Percentiles rank a stretch among this genome's conserved stretches.
Conservation (phyloP, 2,329 filamentous ascomycete species). For the Volutella citrinella region DNA sequence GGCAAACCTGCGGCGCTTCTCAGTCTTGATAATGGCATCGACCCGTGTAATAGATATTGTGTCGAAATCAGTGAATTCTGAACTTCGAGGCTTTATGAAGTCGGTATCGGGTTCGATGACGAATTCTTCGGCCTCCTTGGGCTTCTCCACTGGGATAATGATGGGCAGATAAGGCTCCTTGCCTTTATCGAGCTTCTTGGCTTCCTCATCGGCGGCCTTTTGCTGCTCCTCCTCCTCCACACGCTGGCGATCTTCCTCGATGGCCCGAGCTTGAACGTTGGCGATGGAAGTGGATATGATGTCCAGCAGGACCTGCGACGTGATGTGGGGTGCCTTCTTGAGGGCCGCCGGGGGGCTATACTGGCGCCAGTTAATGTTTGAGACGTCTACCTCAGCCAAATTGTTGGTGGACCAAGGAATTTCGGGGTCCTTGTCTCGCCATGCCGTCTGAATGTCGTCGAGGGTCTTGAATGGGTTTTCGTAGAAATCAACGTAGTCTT, state of each 20-base stretch:
- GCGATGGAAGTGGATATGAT: conserved; percentile 44
- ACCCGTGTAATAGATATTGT: conserved; percentile 9
- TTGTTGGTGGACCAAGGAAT: conserved; percentile 20
- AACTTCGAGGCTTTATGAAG: conserved; percentile 1
- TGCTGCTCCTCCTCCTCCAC: conserved; percentile 27
- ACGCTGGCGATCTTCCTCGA: conserved; percentile 26
- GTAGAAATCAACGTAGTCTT: conserved; percentile 28
- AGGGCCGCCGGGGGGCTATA: conserved; percentile 46
- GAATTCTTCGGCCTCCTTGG: not conserved
- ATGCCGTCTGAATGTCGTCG: conserved; percentile 20
- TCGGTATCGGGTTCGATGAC: conserved; percentile 1
- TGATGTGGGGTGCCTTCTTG: conserved; percentile 33
- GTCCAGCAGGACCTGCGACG: conserved; percentile 38
- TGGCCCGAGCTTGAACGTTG: conserved; percentile 39
- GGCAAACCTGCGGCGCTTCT: conserved; percentile 30
- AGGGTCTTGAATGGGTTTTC: conserved; percentile 27
- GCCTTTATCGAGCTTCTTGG: conserved; percentile 22
- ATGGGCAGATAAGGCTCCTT: conserved; percentile 36
- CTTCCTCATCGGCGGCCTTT: conserved; percentile 13
- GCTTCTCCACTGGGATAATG: conserved; percentile 22
- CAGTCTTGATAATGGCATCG: conserved; percentile 9
- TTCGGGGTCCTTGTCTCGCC: conserved; percentile 15
- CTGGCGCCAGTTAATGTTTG: conserved; percentile 41
- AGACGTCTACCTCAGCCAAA: conserved; percentile 21
- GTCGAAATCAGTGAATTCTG: conserved; percentile 6